Percentiles rank a stretch among this genome's conserved stretches.
phyloP scores from a whole-genome alignment of 2,329 filamentous ascomycete genomes.

The Fusarium sp. region DNA sequence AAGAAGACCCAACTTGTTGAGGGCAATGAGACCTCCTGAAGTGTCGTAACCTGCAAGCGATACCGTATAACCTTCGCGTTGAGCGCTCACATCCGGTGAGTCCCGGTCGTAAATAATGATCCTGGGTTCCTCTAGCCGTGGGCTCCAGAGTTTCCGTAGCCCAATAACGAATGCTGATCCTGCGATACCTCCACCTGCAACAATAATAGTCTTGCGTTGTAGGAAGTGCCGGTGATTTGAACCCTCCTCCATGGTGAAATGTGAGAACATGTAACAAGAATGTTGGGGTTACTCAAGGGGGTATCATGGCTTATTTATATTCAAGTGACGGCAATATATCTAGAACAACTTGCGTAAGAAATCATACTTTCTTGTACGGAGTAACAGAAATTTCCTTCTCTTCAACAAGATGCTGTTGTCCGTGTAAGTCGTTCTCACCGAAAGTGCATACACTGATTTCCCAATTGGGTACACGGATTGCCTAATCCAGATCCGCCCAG shows the following conservation, averaged over 20 bases:
- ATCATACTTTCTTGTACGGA: background rate
- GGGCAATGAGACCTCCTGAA: slow-evolving; percentile 54
- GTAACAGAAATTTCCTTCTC: background rate
- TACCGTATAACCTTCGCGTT: slow-evolving; percentile 57
- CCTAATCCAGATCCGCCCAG: slow-evolving; percentile 28
- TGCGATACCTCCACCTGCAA: slow-evolving; percentile 60
- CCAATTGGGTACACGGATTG: slow-evolving; percentile 44
- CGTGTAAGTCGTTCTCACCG: slow-evolving; percentile 12
- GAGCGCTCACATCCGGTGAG: slow-evolving; percentile 45
- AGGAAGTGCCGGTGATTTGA: slow-evolving; percentile 51
- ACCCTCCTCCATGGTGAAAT: slow-evolving; percentile 21
- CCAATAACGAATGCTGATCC: slow-evolving; percentile 59
- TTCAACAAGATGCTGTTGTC: background rate
- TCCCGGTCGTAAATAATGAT: slow-evolving; percentile 61
- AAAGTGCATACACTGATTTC: slow-evolving; percentile 47
- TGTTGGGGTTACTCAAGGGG: background rate
- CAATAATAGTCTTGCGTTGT: slow-evolving; percentile 57
- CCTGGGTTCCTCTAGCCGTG: slow-evolving; percentile 48
- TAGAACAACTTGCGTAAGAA: background rate
- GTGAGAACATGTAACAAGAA: background rate
- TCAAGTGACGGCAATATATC: background rate
- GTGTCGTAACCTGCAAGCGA: slow-evolving; percentile 55
- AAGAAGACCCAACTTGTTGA: slow-evolving; percentile 57
- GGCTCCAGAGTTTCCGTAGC: slow-evolving; percentile 57
- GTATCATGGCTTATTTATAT: background rate